Evolutionary conservation across 208 protist species (phyloP), one percentile per base, ranked within the genome.

Genomic region (Trypanosoma scelopori): DNA sequence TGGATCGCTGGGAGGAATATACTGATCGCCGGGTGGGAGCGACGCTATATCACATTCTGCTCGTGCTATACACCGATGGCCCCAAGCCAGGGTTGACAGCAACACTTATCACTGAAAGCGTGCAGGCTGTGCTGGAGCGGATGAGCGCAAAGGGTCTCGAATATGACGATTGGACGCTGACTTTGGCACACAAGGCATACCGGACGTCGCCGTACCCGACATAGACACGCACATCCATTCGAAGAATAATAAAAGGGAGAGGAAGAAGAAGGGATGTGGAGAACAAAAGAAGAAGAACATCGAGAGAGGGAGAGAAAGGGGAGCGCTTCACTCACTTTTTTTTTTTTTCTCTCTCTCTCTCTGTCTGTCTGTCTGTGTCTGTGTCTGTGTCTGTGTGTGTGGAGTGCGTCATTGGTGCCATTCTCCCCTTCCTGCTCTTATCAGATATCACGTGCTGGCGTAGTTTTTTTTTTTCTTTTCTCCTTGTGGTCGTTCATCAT

Each of bases 161-260:
- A 18, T 63, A 59, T 58, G 65, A 71, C 42, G 65, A 71, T 35
- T 71, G 65, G 65, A 71, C 65, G 6, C 32, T 71, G 15, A 71
- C 55, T 16, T 30, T 71, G 41, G 65, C 65, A 20, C 48, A 71
- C 37, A 63, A 65, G 22, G 51, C 65, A 18, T 71, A 63, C 30
- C 37, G 65, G 49, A 56, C 47, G 48, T 49, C 58, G 18, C 65
- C 65, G 15, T 71, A 51, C 22, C 45, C 55, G 3, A 58, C 39
- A 32, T 71, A 50, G 43, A 43, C 20, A 61, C 0, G 25, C n/a
- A 27, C 11, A 15, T 53, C 0, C 20, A 23, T n/a, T 58, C 6
- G 48, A 9, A 28, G 48, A 11, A 9, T 3, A 53, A 53, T 16
- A 53, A 32, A 32, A 32, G 25, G 13, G 3, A 53, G 3, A 30